Evolutionary conservation across 352 stramenopile genomes (phyloP), one percentile per base, ranked within the genome.

Genomic region (Phytophthora meadii): DNA sequence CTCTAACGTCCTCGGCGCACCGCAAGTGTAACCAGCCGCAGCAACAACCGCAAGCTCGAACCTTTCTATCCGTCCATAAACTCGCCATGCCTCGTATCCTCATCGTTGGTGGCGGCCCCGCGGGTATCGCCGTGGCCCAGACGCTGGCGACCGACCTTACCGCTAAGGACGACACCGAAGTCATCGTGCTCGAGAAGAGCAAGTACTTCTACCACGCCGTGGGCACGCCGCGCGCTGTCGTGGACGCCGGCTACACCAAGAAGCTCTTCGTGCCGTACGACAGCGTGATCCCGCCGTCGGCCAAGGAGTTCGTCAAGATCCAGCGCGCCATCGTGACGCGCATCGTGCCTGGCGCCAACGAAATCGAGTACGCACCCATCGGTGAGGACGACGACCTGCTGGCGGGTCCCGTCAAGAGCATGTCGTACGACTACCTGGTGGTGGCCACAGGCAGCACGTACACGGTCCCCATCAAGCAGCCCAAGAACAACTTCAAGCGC

Each of bases 231-330:
- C 76, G 81, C 54, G 81, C 79, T 4, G 70, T 76, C 48, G 72
- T 84, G 42, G 75, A 88, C n/a, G 60, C 58, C 22, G 36, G 19
- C 15, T 89, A 81, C 69, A 69, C 61, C 45, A 53, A 57, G 10
- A 88, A 87, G 58, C 70, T 89, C 34, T 88, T 88, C 62, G 61
- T 89, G 12, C 79, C 77, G 42, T 84, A 84, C 52, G 76, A 80
- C 60, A 79, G 73, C 19, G 77, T 66, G n/a, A 63, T 88, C 32
- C 68, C 76, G n/a, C 64, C 66, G 27, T 48, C 61, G 14, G 54
- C 74, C 34, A 53, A 51, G 19, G 24, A 41, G 2, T 87, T 81
- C 61, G 74, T 71, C 44, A 74, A 76, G 59, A 67, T 87, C 41
- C 59, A 78, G 56, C 78, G 75, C 47, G 74, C 69, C 4, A n/a